phyloP scores from a whole-genome alignment of 129 eudicot species.

The Heracleum sosnowskyi region DNA sequence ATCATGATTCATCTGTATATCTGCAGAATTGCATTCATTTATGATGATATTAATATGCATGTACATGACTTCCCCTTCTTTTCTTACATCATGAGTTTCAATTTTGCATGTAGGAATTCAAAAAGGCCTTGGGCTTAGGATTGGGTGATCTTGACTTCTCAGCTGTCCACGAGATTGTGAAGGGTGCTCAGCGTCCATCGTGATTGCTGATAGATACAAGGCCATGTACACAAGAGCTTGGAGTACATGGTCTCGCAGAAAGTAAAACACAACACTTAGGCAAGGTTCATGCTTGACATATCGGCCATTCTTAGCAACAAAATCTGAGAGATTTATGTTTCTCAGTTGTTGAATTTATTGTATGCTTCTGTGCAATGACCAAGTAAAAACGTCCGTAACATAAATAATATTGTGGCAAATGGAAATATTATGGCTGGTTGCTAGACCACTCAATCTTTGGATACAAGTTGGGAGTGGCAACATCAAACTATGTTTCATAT shows the following conservation, averaged over 20 bases:
- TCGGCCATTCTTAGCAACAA: neutral
- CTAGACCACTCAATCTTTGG: neutral
- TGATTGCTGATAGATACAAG: conserved; percentile 15
- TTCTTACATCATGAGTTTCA: neutral
- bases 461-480: neutral
- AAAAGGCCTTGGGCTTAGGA: conserved; percentile 83
- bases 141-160: conserved; percentile 94
- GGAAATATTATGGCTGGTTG: neutral
- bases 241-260: neutral
- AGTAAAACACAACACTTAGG: neutral
- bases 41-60: neutral
- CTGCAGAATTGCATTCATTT: neutral
- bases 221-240: neutral
- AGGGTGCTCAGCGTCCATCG: conserved; percentile 33
- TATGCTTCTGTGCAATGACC: neutral
- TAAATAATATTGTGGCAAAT: neutral
- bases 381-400: neutral
- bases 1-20: neutral
- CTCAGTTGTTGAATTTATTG: neutral
- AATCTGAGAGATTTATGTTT: neutral
- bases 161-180: conserved; percentile 76
- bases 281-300: neutral
- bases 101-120: conserved; percentile 54
- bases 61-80: neutral
- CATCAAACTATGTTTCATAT: neutral